Evolutionary conservation across 225 moss, liverwort and hornwort species (phyloP).

Genomic region (Physcomitrium patens): DNA sequence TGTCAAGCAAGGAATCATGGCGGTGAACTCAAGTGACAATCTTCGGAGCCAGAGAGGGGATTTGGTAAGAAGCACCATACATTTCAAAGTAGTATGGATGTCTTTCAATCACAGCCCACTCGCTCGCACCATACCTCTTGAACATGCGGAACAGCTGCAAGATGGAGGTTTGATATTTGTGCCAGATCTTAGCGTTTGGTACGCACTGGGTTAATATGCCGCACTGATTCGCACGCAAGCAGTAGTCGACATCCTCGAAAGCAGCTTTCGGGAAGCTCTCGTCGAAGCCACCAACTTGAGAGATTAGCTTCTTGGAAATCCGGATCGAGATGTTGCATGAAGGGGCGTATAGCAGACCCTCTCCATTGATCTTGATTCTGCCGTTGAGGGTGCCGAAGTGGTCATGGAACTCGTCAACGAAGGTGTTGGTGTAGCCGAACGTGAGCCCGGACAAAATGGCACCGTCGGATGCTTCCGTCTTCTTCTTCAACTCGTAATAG

Average conservation of each 20-base stretch:
- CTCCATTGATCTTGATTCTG: slow-evolving; percentile 54
- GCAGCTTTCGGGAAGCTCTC: slow-evolving; percentile 70
- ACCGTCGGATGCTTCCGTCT: slow-evolving; percentile 38
- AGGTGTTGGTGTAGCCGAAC: slow-evolving; percentile 34
- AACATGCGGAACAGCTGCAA: slow-evolving; percentile 63
- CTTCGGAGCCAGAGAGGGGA: slow-evolving; percentile 57
- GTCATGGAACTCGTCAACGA: slow-evolving; percentile 57
- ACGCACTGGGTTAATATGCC: slow-evolving; percentile 54
- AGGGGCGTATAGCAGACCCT: slow-evolving; percentile 58
- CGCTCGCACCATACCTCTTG: slow-evolving; percentile 65
- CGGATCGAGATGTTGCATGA: slow-evolving; percentile 64
- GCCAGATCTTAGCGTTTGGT: slow-evolving; percentile 64
- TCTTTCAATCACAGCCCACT: slow-evolving; percentile 65
- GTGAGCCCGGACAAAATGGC: slow-evolving; percentile 64
- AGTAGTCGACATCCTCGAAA: slow-evolving; percentile 67
- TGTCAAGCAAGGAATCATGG: background rate
- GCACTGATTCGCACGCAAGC: slow-evolving; percentile 51
- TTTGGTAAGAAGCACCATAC: slow-evolving; percentile 60
- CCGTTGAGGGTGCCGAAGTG: slow-evolving; percentile 68
- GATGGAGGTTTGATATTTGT: slow-evolving; percentile 52
- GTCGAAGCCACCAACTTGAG: slow-evolving; percentile 63
- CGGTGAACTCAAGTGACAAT: slow-evolving; percentile 29
- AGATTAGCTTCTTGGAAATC: slow-evolving; percentile 45
- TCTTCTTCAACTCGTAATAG: slow-evolving; percentile 56
- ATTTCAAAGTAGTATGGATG: slow-evolving; percentile 57